Evolutionary conservation across 75 land plant genomes (phyloP), one percentile per base, ranked within the genome.

Genomic region (Cryptomeria japonica): DNA sequence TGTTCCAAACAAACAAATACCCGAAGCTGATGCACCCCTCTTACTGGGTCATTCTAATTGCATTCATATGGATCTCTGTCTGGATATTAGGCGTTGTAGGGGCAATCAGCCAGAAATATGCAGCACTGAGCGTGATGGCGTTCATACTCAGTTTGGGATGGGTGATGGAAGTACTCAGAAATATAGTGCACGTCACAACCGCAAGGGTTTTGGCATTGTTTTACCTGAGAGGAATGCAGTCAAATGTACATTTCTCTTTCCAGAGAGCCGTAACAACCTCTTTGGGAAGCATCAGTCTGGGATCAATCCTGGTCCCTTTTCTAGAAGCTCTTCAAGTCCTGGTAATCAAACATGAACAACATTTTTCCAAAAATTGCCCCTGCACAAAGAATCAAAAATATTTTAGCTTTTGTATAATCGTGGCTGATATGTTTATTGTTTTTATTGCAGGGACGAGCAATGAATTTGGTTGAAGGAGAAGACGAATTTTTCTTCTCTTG

Each of bases 401-500:
- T 32, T 73, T 73, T 73, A 11, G 34, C 15, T 73, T 73, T 18
- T n/a, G 2, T 39, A 16, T 39, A 25, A 12, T 36, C 9, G 31
- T 85, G 18, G 86, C 7, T 37, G 31, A 53, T 11, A n/a, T n/a
- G 5, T 34, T 38, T 31, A 49, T 56, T 47, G 9, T 84, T 22
- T 84, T 37, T 25, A 64, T 22, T 51, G 56, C 86, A 84, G 56
- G 86, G 64, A 51, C 41, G 86, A 39, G 56, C 38, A 49, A 14
- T 55, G 56, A 55, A 84, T 84, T 53, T 84, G 55, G 86, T 47
- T 14, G 95, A 93, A 84, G 92, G 93, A 55, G 95, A 93, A 82
- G 94, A 97, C 77, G 98, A 97, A 90, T 97, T 97, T 89, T 90
- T 95, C 91, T 95, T 95, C 90, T 95, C 94, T 32, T 97, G 98